Conservation (phyloP, 306 rosid genomes). For the Vigna trinervia region DNA sequence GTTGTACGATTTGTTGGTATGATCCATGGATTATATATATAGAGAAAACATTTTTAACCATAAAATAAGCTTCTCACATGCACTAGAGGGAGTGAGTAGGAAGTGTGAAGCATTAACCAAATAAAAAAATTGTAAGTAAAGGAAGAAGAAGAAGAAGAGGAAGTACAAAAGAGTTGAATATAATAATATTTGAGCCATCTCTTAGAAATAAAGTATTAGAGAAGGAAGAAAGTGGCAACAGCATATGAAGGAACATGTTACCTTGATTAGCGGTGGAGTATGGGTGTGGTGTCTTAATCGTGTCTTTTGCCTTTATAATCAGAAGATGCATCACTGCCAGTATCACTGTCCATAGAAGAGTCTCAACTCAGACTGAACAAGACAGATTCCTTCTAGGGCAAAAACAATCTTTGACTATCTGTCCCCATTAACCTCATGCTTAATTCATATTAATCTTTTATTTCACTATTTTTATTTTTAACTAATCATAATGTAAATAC, state of each 20-base stretch:
- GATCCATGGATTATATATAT: neutral
- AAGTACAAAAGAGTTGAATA: constrained; percentile 24
- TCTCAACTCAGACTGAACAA: constrained; percentile 31
- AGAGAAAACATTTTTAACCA: neutral
- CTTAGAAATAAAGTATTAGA: constrained; percentile 9
- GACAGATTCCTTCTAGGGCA: constrained; percentile 40
- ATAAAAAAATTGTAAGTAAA: neutral
- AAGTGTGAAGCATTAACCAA: neutral
- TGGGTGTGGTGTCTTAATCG: constrained; percentile 46
- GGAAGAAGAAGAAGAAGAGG: neutral
- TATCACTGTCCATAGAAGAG: constrained; percentile 45
- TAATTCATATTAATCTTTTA: neutral
- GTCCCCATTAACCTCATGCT: constrained; percentile 32
- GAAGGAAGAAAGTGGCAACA: constrained; percentile 35
- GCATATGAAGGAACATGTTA: constrained; percentile 56
- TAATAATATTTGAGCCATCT: neutral
- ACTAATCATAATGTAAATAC: neutral
- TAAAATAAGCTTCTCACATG: constrained; percentile 30
- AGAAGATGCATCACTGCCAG: constrained; percentile 36
- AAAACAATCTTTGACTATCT: constrained; percentile 55
- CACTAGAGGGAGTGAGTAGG: neutral
- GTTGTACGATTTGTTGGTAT: neutral
- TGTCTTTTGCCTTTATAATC: constrained; percentile 53
- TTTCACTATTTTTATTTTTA: constrained; percentile 28
- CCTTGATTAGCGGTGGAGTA: constrained; percentile 71